These are phyloP conservation scores for Entonaema liquescens DNA, from an alignment of 495 filamentous ascomycete species.

Conservation along the genomic window DNA sequence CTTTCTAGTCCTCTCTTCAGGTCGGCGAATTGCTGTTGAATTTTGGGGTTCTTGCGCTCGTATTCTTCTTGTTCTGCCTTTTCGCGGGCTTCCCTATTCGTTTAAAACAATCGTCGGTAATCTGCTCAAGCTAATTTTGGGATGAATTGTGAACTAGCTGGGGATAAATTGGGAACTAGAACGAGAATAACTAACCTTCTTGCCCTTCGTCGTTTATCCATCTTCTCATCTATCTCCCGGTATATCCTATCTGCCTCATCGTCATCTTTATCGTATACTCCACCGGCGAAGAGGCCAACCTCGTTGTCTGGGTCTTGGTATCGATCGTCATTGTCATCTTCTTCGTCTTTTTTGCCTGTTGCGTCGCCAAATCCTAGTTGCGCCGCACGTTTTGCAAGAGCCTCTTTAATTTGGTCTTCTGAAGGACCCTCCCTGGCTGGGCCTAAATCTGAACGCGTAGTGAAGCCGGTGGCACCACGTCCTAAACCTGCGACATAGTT, in stretches of 20 bases:
- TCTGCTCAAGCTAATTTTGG: slow-evolving; percentile 75
- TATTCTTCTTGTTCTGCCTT: slow-evolving; percentile 90
- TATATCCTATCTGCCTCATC: slow-evolving; percentile 98
- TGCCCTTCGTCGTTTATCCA: slow-evolving; percentile 84
- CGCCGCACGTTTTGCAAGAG: slow-evolving; percentile 88
- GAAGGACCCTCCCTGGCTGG: slow-evolving; percentile 96
- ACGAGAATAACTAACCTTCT: slow-evolving; percentile 80
- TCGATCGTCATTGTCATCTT: slow-evolving; percentile 82
- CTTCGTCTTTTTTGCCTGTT: slow-evolving; percentile 80
- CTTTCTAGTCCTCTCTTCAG: slow-evolving; percentile 87
- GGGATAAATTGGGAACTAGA: slow-evolving; percentile 30
- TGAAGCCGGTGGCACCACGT: slow-evolving; percentile 97
- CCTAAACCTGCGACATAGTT: slow-evolving; percentile 99
- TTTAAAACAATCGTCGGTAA: slow-evolving; percentile 76
- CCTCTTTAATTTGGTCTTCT: slow-evolving; percentile 98
- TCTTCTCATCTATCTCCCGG: slow-evolving; percentile 92
- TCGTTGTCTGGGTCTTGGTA: slow-evolving; percentile 98
- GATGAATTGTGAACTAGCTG: slow-evolving; percentile 73
- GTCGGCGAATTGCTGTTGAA: slow-evolving; percentile 97
- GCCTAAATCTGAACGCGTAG: slow-evolving; percentile 94
- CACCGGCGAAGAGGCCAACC: slow-evolving; percentile 91
- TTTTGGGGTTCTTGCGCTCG: slow-evolving; percentile 96
- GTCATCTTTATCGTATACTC: slow-evolving; percentile 93
- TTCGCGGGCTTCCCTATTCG: slow-evolving; percentile 93
- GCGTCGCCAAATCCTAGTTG: slow-evolving; percentile 79